Conservation (phyloP, 352 stramenopile species). For the Pythium volutum region DNA sequence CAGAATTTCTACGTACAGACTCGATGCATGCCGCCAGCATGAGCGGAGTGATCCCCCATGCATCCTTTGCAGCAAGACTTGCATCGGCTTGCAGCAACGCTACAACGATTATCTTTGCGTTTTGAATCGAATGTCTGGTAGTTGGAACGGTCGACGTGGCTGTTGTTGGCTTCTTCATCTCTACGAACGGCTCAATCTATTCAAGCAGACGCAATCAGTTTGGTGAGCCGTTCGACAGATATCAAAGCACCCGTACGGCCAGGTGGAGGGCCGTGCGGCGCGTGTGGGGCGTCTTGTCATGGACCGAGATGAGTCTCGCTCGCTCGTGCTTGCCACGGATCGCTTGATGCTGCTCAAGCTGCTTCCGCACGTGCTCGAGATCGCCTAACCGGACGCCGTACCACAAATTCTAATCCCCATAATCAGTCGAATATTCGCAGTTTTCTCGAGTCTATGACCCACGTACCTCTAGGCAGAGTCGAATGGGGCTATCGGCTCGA, state of each 20-base stretch:
- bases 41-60: constrained; percentile 58
- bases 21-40: constrained; percentile 47
- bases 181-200: constrained; percentile 1
- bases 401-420: constrained; percentile 21
- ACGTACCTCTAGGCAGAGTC: constrained; percentile 32
- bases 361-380: neutral
- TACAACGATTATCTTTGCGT: neutral
- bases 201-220: neutral
- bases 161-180: neutral
- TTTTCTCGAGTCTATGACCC: neutral
- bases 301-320: neutral
- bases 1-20: constrained; percentile 24
- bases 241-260: constrained; percentile 26
- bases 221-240: neutral
- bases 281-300: constrained; percentile 32
- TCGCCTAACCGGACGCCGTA: neutral
- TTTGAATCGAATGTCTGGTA: neutral
- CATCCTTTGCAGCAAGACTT: constrained; percentile 30
- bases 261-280: constrained; percentile 49
- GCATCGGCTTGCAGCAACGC: constrained; percentile 7
- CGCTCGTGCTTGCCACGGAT: neutral
- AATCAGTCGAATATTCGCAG: neutral
- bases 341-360: neutral
- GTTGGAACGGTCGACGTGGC: neutral
- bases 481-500: constrained; percentile 24